Conservation (phyloP, 2,329 filamentous ascomycete genomes). For the Scedosporium minutisporum region DNA sequence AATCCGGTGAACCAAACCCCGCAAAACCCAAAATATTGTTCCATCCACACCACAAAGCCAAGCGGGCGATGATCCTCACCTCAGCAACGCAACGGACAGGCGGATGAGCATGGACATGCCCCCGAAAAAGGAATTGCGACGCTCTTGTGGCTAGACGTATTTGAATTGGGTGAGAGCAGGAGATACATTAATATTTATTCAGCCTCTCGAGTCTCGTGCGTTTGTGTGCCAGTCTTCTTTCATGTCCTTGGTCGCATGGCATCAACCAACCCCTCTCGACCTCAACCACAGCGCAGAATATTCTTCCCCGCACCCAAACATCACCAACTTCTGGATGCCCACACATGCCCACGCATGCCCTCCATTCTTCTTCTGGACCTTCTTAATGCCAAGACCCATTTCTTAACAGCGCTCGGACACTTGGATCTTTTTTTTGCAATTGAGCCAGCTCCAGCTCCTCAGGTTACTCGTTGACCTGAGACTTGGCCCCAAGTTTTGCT, state of each 20-base stretch:
- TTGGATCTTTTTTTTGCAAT: no score
- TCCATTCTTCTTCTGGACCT: neutral
- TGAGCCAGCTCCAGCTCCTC: neutral
- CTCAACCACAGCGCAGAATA: neutral
- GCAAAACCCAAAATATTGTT: neutral
- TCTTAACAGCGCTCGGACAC: neutral
- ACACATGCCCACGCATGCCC: neutral
- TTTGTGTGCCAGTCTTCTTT: neutral
- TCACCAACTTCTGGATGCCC: neutral
- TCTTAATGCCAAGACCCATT: neutral
- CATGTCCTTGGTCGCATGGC: neutral
- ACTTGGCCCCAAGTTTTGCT: neutral
- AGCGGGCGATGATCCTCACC: no score
- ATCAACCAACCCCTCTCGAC: neutral
- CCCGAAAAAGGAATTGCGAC: no score
- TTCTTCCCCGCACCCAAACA: conserved; percentile 2
- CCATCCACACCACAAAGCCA: neutral
- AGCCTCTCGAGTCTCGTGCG: no score
- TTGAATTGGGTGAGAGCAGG: no score
- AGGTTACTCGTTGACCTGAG: neutral
- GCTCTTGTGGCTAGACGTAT: no score
- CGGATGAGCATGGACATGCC: no score
- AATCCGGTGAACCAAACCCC: no score
- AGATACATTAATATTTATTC: no score
- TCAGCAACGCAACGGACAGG: no score